These are phyloP conservation scores for Penicillium sp. DNA, from an alignment of 2,329 filamentous ascomycete genomes.

Conservation along the genomic window DNA sequence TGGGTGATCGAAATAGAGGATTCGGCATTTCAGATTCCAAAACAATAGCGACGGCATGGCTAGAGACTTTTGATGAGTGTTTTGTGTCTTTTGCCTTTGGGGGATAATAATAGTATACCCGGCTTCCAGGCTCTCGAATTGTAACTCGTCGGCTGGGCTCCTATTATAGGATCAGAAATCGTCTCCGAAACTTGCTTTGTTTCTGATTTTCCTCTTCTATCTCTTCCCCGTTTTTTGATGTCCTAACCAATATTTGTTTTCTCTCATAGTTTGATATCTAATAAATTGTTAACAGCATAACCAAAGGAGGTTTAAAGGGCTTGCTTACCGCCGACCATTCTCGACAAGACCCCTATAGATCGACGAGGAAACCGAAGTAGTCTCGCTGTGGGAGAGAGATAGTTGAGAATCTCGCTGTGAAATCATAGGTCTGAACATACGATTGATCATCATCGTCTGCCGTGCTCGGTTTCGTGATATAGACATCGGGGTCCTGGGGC, in stretches of 20 bases:
- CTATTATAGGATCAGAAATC: neutral
- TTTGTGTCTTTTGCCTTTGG: neutral
- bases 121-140: conserved; percentile 8
- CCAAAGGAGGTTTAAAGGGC: neutral
- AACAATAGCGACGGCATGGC: conserved; percentile 3
- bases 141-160: conserved; percentile 7
- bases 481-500: neutral
- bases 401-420: neutral
- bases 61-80: neutral
- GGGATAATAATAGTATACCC: neutral
- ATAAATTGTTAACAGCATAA: neutral
- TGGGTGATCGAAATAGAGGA: conserved; percentile 7
- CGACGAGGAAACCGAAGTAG: conserved; percentile 8
- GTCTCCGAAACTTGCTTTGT: neutral
- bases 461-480: neutral
- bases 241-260: conserved; percentile 1
- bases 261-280: conserved; percentile 2
- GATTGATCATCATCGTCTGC: neutral
- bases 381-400: neutral
- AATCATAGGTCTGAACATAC: neutral
- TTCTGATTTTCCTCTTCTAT: neutral
- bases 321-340: conserved; percentile 5
- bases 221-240: neutral
- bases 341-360: conserved; percentile 10
- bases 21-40: conserved; percentile 4